Base-by-base conservation (phyloP, 805 yeast genomes). In the Candida oleophila region DNA sequence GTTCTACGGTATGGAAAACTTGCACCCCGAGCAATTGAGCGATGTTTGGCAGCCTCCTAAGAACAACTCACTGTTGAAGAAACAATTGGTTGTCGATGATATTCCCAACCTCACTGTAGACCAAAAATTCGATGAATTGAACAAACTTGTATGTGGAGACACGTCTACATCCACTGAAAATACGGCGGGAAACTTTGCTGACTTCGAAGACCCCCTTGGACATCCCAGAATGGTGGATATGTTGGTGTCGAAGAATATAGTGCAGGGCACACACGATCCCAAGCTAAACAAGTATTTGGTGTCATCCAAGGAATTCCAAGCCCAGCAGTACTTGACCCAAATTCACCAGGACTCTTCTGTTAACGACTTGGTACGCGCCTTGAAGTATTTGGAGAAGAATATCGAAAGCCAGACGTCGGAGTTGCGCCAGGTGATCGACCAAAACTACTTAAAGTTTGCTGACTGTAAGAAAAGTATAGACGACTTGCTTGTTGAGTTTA, bases 401-500 rank as follows among this genome's bases (percentile, higher is more conserved):
- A 72, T 72, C 32, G 59, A 64, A 21, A 56, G 61, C 43, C 73
- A 72, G 49, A 64, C 71, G 4, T 47, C 52, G 7, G 66, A 71
- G 44, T 60, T 72, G 50, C 68, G 69, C 47, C 52, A 59, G 2
- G 73, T 65, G 8, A 61, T 72, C 4, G 66, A 69, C 47, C 65
- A 62, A 28, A 70, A 72, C 47, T 72, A 61, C 50, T 52, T 59
- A 22, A 58, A 59, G 42, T 69, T 72, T 43, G 56, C 72, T 43
- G 56, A 66, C 44, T 66, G 73, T 50, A 72, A 72, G 45, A 55
- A 57, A 40, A 55, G 68, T 3, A 69, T 72, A n/a, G 77, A 72
- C 50, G 64, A 63, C n/a, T 59, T 65, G 2, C 55, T 72, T 50
- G 56, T 52, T 14, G 60, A 59, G 5, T 72, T 71, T 53, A 64